Conservation (phyloP, 1,284 basidiomycete species). For the Ceratobasidium sp. region DNA sequence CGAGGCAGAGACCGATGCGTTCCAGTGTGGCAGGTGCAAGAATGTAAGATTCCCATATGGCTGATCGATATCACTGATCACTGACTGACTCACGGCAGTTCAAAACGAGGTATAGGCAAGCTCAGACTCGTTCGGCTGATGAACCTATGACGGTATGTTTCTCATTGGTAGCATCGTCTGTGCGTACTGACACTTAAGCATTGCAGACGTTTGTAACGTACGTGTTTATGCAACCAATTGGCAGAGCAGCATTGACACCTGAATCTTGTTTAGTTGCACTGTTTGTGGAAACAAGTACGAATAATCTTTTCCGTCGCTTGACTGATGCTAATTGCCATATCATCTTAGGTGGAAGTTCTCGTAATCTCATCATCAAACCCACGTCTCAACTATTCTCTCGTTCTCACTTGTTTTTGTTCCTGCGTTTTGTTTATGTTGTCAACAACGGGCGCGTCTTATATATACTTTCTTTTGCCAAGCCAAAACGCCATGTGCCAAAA, state of each 20-base stretch:
- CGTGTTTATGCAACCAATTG: conserved; percentile 46
- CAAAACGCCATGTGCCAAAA: background rate
- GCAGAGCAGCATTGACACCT: conserved; percentile 26
- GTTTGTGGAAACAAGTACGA: conserved; percentile 66
- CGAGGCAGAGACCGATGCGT: conserved; percentile 95
- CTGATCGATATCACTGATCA: background rate
- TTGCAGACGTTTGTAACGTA: conserved; percentile 68
- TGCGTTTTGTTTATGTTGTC: conserved; percentile 10
- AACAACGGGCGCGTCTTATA: background rate
- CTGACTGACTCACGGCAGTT: conserved; percentile 55
- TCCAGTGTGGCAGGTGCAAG: conserved; percentile 95
- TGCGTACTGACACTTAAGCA: conserved; percentile 43
- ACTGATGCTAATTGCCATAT: conserved; percentile 7
- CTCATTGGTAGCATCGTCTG: conserved; percentile 36
- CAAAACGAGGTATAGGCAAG: conserved; percentile 92
- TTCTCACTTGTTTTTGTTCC: background rate
- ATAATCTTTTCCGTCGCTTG: conserved; percentile 38
- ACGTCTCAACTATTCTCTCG: background rate
- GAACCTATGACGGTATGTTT: conserved; percentile 91
- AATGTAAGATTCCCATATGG: conserved; percentile 57
- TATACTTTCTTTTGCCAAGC: background rate
- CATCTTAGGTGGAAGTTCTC: conserved; percentile 70
- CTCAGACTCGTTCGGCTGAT: conserved; percentile 93
- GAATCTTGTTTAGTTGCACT: conserved; percentile 57
- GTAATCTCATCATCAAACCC: conserved; percentile 48